Evolutionary conservation across 441 rosid genomes (phyloP), one percentile per base, ranked within the genome.

Genomic region (Erodium moschatum): DNA sequence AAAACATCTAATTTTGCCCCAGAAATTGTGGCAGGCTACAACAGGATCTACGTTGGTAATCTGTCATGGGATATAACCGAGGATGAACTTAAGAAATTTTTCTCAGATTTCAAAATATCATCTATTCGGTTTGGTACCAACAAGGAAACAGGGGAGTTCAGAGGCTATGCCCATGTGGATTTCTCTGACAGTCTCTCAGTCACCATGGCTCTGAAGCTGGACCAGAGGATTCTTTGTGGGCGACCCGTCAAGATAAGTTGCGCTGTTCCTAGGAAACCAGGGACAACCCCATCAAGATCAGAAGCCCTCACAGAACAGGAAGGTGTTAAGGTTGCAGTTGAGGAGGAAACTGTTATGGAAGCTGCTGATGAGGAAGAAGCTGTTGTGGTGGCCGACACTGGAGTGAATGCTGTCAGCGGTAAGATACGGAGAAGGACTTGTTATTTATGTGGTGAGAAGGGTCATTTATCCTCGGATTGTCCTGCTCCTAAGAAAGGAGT

Each of bases 41-140:
- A 93, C 71, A 87, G 96, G 73, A 75, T 90, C 63, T 93, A 90
- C 67, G 72, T 86, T 44, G 98, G 96, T 70, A 90, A 93, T 72
- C 75, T 93, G 74, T 80, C 96, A 16, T 90, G 96, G 96, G 95
- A 93, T 76, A 79, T 90, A 67, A 86, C 88, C 0, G 96, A 90
- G 77, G 89, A 82, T 19, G 90, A 90, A 60, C 70, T 93, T 65
- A 87, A 75, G 62, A 83, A 79, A 24, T 83, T 87, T 78, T 89
- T 93, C 81, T 81, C 92, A 1, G 95, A 79, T 72, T 90, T 92
- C 77, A 80, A 76, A 12, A 84, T 87, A 69, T 78, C 82, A 29
- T 83, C 91, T 3, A 69, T 93, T 40, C 92, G 97, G 15, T 80
- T 87, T 29, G 98, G 97, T 15, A 79, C 27, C 76, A 78, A 87